Conservation (phyloP, 306 rosid species). For the Arachis stenosperma region DNA sequence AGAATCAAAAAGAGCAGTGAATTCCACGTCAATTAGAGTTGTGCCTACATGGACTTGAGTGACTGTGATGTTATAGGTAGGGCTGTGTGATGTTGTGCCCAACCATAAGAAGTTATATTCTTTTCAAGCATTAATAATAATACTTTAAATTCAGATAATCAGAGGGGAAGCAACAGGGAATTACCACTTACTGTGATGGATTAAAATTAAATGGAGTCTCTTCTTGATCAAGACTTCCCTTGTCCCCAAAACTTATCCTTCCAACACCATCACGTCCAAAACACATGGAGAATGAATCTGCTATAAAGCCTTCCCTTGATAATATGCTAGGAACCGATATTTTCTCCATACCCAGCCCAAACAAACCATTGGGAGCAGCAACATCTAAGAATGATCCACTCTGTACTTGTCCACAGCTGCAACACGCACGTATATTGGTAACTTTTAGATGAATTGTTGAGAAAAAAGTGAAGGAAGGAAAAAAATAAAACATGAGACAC, state of each 20-base stretch:
- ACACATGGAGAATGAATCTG: conserved; percentile 96
- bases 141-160: conserved; percentile 34
- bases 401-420: conserved; percentile 95
- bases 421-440: conserved; percentile 33
- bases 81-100: conserved; percentile 60
- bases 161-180: conserved; percentile 50
- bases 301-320: conserved; percentile 76
- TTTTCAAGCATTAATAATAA: conserved; percentile 17
- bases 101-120: conserved; percentile 38
- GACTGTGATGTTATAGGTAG: conserved; percentile 81
- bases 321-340: conserved; percentile 96
- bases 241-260: conserved; percentile 91
- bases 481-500: conserved; percentile 6
- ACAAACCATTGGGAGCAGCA: conserved; percentile 94
- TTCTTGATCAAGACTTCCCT: conserved; percentile 83
- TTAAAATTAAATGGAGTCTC: conserved; percentile 87
- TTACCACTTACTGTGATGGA: conserved; percentile 82
- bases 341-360: conserved; percentile 97
- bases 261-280: conserved; percentile 90
- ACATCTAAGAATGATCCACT: conserved; percentile 89
- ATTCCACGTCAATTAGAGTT: conserved; percentile 64
- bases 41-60: conserved; percentile 79
- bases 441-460: background rate
- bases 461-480: background rate
- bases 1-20: conserved; percentile 83